These are phyloP conservation scores for Ganoderma sp. DNA, from an alignment of 1,284 basidiomycete species.

Conservation along the genomic window DNA sequence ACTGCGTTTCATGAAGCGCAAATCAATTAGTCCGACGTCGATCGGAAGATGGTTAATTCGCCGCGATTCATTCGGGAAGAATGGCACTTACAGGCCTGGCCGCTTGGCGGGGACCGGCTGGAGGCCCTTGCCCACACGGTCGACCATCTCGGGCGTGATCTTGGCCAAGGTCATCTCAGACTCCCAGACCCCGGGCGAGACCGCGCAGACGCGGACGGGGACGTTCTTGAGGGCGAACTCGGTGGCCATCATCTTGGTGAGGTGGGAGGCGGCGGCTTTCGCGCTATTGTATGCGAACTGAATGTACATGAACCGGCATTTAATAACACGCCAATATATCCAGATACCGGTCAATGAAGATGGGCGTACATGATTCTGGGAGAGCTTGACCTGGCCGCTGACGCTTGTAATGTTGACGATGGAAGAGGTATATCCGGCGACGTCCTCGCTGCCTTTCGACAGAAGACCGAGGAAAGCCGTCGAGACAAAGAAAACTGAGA, in stretches of 20 bases:
- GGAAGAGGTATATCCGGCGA: slow-evolving; percentile 58
- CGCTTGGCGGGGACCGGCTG: slow-evolving; percentile 64
- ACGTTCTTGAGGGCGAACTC: slow-evolving; percentile 73
- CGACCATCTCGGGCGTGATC: slow-evolving; percentile 53
- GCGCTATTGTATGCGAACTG: slow-evolving; percentile 82
- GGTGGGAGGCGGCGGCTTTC: slow-evolving; percentile 76
- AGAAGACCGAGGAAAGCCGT: slow-evolving; percentile 78
- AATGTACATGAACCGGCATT: neutral
- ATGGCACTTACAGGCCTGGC: slow-evolving; percentile 65
- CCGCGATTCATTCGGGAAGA: neutral
- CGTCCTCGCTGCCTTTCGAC: slow-evolving; percentile 68
- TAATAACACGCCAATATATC: neutral
- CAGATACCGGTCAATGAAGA: neutral
- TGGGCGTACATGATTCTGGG: slow-evolving; percentile 72
- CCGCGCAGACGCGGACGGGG: slow-evolving; percentile 71
- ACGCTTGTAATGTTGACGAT: slow-evolving; percentile 82
- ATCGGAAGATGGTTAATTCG: neutral
- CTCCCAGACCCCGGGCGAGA: slow-evolving; percentile 76
- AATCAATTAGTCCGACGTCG: neutral
- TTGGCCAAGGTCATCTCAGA: slow-evolving; percentile 74
- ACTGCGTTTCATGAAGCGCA: slow-evolving; percentile 43
- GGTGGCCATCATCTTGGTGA: slow-evolving; percentile 76
- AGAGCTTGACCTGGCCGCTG: slow-evolving; percentile 68
- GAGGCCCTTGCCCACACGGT: slow-evolving; percentile 61
- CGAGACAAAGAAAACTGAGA: slow-evolving; percentile 76